A percentile compares a stretch with the other conserved stretches of the same genome.
Evolutionary conservation across 2,329 filamentous ascomycete species (phyloP).

Genomic region (Pseudocercospora eumusae): DNA sequence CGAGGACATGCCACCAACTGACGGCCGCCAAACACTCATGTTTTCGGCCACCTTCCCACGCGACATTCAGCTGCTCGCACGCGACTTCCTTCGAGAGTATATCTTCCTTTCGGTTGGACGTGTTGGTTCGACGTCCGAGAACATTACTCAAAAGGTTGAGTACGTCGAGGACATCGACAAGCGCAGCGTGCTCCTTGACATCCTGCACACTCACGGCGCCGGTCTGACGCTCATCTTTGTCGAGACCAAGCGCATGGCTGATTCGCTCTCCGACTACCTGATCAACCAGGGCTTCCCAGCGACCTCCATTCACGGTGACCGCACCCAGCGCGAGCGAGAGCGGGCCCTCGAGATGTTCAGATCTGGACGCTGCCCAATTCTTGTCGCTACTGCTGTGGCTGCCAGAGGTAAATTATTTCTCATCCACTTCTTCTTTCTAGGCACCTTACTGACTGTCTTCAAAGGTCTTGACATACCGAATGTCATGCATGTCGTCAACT

Average conservation of each 20-base stretch:
- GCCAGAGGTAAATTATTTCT: conserved; percentile 56
- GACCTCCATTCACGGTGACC: conserved; percentile 97
- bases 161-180: conserved; percentile 97
- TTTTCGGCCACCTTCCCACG: conserved; percentile 99
- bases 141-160: conserved; percentile 98
- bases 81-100: conserved; percentile 99
- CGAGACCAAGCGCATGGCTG: conserved; percentile 99
- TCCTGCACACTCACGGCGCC: conserved; percentile 87
- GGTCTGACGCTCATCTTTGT: conserved; percentile 97
- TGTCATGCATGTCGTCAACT: conserved; percentile 97
- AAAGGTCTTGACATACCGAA: conserved; percentile 87
- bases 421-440: too few species aligned
- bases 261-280: conserved; percentile 94
- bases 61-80: conserved; percentile 98
- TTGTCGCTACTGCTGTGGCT: conserved; percentile 95
- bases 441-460: background rate
- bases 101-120: conserved; percentile 98
- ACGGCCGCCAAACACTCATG: conserved; percentile 95
- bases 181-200: conserved; percentile 94
- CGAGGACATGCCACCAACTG: conserved; percentile 90
- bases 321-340: conserved; percentile 98
- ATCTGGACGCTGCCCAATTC: conserved; percentile 89
- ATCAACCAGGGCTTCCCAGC: conserved; percentile 99
- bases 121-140: conserved; percentile 99
- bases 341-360: conserved; percentile 97